Percentiles rank a stretch among this genome's conserved stretches.
Evolutionary conservation across 2,329 filamentous ascomycete genomes (phyloP).

Genomic region (Rasamsonia emersonii): DNA sequence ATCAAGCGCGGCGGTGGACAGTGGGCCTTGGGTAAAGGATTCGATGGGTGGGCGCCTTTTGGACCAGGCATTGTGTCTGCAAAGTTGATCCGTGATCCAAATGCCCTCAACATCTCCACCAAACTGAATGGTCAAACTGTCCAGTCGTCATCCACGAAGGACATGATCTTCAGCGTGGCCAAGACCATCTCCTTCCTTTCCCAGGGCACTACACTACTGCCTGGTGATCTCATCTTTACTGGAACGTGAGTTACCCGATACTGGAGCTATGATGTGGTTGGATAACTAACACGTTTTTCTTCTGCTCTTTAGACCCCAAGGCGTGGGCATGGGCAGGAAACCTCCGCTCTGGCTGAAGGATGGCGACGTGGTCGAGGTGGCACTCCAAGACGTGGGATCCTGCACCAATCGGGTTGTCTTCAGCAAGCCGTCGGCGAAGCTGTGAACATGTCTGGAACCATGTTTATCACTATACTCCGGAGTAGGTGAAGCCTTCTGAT

Average conservation of each 20-base stretch:
- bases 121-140: slow-evolving; percentile 41
- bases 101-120: slow-evolving; percentile 35
- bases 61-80: slow-evolving; percentile 61
- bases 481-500: too few species aligned
- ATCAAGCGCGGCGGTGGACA: slow-evolving; percentile 58
- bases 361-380: slow-evolving; percentile 61
- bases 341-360: slow-evolving; percentile 62
- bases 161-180: slow-evolving; percentile 42
- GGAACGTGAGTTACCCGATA: slow-evolving; percentile 31
- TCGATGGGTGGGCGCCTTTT: slow-evolving; percentile 66
- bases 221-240: slow-evolving; percentile 35
- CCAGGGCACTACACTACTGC: slow-evolving; percentile 32
- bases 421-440: slow-evolving; percentile 32
- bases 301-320: slow-evolving; percentile 48
- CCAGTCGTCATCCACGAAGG: slow-evolving; percentile 42
- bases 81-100: slow-evolving; percentile 36
- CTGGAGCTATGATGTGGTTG: too few species aligned
- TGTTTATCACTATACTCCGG: too few species aligned
- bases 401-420: slow-evolving; percentile 38
- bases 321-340: slow-evolving; percentile 61
- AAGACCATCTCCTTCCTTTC: slow-evolving; percentile 40
- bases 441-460: slow-evolving; percentile 20
- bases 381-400: slow-evolving; percentile 56
- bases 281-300: slow-evolving; percentile 46
- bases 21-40: slow-evolving; percentile 65